These are phyloP conservation scores for Plenodomus biglobosus DNA, from an alignment of 2,329 filamentous ascomycete species.

Conservation along the genomic window DNA sequence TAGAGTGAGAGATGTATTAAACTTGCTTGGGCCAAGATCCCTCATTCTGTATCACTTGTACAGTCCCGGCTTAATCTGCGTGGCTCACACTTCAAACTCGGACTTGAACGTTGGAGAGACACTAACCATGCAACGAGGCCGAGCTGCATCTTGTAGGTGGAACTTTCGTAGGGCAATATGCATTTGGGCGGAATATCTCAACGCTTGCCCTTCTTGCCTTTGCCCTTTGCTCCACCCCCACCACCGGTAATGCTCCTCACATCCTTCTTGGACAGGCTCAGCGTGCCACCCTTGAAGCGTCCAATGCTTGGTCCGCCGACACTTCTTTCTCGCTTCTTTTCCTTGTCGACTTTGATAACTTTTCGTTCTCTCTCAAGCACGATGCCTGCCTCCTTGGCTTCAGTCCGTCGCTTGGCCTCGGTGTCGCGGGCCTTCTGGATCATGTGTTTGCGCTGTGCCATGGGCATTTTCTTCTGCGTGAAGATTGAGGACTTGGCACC, in stretches of 20 bases:
- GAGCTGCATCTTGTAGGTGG: background rate
- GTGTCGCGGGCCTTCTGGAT: conserved; percentile 62
- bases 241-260: conserved; percentile 62
- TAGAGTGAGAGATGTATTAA: too few relatives aligned
- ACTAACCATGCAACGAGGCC: background rate
- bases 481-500: conserved; percentile 76
- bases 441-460: conserved; percentile 85
- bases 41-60: too few relatives aligned
- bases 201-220: conserved; percentile 13
- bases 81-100: background rate
- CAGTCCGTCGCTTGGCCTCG: conserved; percentile 71
- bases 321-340: conserved; percentile 56
- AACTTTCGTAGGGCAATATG: background rate
- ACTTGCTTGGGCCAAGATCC: too few relatives aligned
- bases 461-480: conserved; percentile 83
- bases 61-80: background rate
- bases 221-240: conserved; percentile 52
- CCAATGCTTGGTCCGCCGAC: conserved; percentile 80
- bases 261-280: conserved; percentile 78
- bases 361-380: conserved; percentile 68
- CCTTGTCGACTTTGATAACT: conserved; percentile 51
- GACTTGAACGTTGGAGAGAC: background rate
- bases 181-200: conserved; percentile 3
- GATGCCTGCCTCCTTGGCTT: conserved; percentile 88
- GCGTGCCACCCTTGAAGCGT: conserved; percentile 73